phyloP scores from a whole-genome alignment of 106 monocot species.

The Allium fistulosum region DNA sequence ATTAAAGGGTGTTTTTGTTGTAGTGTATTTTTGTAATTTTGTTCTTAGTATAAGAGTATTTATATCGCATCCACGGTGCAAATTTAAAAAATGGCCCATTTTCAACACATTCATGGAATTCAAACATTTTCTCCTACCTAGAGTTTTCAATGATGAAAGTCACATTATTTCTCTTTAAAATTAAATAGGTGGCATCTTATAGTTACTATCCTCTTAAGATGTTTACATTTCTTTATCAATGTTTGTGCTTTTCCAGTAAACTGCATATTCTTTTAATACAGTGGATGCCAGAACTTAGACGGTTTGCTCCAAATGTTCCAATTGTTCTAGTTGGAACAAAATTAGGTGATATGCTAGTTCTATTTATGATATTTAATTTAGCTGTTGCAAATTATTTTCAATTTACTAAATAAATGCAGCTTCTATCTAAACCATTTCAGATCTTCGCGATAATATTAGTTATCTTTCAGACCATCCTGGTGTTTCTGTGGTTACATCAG shows the following conservation, averaged over 20 bases:
- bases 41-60: not conserved
- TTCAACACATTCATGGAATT: too few relatives aligned
- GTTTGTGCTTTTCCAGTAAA: not conserved
- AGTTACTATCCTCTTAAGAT: not conserved
- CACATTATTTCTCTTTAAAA: not conserved
- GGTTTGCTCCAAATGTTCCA: slow-evolving; percentile 83
- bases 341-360: slow-evolving; percentile 34
- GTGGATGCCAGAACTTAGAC: slow-evolving; percentile 97
- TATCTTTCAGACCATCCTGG: slow-evolving; percentile 84
- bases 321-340: slow-evolving; percentile 90
- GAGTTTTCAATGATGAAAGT: not conserved
- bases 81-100: not conserved
- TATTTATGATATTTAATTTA: too few relatives aligned
- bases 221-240: not conserved
- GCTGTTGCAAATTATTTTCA: too few relatives aligned
- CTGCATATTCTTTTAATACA: slow-evolving; percentile 11
- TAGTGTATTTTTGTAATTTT: not conserved
- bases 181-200: not conserved
- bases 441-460: slow-evolving; percentile 78
- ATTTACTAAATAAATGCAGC: too few relatives aligned
- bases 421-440: slow-evolving; percentile 20
- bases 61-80: not conserved
- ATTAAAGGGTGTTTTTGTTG: too few relatives aligned
- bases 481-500: slow-evolving; percentile 48
- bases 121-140: not conserved